Percentiles rank a stretch among this genome's conserved stretches.
phyloP scores from a whole-genome alignment of 345 rosid genomes.

The Dimocarpus longan region DNA sequence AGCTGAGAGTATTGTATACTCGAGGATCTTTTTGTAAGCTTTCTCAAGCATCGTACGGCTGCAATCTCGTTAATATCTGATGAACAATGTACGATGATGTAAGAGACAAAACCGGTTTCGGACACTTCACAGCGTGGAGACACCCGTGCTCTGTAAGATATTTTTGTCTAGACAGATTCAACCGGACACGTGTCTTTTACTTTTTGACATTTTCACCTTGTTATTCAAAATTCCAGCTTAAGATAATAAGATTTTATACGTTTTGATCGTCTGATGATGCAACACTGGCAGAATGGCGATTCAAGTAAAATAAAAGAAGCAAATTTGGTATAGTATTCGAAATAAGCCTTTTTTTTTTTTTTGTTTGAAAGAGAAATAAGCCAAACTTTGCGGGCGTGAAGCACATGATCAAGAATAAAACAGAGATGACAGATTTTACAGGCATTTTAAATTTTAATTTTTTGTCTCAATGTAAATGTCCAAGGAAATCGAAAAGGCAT shows the following conservation, averaged over 20 bases:
- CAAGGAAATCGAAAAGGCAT: not conserved
- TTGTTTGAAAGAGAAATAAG: too few relatives aligned
- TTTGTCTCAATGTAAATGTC: not conserved
- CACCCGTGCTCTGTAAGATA: not conserved
- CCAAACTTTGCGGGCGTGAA: not conserved
- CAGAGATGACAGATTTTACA: not conserved
- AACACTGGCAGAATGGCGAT: not conserved
- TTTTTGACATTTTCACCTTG: too few relatives aligned
- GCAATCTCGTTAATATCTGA: too few relatives aligned
- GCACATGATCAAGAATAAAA: not conserved
- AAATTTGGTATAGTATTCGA: not conserved
- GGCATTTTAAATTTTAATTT: not conserved
- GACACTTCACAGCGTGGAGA: not conserved
- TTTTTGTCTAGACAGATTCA: slow-evolving; percentile 1
- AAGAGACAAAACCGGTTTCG: not conserved
- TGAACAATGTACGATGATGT: not conserved
- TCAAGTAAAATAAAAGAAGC: not conserved
- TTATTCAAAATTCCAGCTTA: not conserved
- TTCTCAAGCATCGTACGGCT: not conserved
- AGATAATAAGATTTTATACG: too few relatives aligned
- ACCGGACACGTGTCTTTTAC: not conserved
- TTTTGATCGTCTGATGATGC: not conserved
- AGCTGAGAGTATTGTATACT: not conserved
- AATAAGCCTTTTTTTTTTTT: too few relatives aligned
- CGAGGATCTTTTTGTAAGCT: too few relatives aligned